Base-by-base conservation (phyloP, 768 basidiomycete species). In the Hygrocybe punicea region DNA sequence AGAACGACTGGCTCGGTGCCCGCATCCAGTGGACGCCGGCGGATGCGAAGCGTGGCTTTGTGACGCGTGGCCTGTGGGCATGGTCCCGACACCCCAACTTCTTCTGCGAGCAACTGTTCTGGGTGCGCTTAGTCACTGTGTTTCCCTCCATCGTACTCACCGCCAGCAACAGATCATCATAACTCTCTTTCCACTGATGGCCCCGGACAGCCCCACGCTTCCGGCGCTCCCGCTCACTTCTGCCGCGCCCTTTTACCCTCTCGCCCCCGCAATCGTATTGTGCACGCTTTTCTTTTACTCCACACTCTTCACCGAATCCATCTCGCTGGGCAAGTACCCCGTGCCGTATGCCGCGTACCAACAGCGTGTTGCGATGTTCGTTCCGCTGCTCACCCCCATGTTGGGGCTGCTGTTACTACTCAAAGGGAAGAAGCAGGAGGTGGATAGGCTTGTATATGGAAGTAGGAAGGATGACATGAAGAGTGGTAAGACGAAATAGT, bases 81-180 rank as follows among this genome's bases (percentile, higher is more conserved):
- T 95, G 85, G 78, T 84, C 83, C 2, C 78, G 96, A 14, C 96
- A 98, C 70, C 94, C 96, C 35, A 98, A 98, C 70, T 95, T 93
- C 68, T 73, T 86, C 1, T 93, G 90, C 69, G 96, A 98, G 69
- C 93, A 95, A 69, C 70, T 74, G 14, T 93, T 95, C 72, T 95
- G 88, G 88, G 87, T 89, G 2, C n/a, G 6, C 19, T 59, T 50
- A n/a, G 50, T 23, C 17, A 7, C 7, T 16, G 6, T 37, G 57
- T 47, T 13, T 45, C 35, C 55, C 17, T 47, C 3, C 48, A 48
- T 53, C 14, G 46, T 54, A 46, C 21, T 57, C 25, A 21, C 33
- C 21, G 13, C 10, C 21, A 14, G 6, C 8, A 29, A 11, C 23
- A 57, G 56, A 21, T 51, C 16, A 35, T 57, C 17, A 81, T 89